Evolutionary conservation across 352 stramenopile species (phyloP).

Genomic region (Achlya hypogyna): DNA sequence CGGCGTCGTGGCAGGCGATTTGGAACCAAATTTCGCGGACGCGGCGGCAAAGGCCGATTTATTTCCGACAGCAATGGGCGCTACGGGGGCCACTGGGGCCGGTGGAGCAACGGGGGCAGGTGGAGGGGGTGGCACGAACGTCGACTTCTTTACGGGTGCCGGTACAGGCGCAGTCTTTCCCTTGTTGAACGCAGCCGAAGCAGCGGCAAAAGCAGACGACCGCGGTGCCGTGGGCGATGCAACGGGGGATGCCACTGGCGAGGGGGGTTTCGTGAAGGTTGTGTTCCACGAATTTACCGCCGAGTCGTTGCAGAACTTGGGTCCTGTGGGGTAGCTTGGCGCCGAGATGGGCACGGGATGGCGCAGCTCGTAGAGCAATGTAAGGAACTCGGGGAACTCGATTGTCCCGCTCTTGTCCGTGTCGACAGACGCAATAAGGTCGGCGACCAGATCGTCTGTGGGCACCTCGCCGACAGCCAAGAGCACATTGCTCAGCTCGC

Average conservation of each 20-base stretch:
- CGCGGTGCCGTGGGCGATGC: constrained; percentile 17
- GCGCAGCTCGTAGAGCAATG: constrained; percentile 62
- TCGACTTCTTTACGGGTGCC: background rate
- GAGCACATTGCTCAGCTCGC: constrained; percentile 50
- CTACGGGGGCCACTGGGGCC: constrained; percentile 23
- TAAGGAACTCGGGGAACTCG: constrained; percentile 76
- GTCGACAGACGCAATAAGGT: constrained; percentile 60
- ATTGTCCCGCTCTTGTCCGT: constrained; percentile 37
- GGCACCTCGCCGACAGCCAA: constrained; percentile 75
- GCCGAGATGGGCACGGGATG: constrained; percentile 40
- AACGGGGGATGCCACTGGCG: constrained; percentile 27
- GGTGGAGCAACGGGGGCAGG: background rate
- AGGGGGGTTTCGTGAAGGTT: constrained; percentile 32
- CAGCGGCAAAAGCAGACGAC: constrained; percentile 6
- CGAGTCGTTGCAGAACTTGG: constrained; percentile 12
- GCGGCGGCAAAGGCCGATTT: constrained; percentile 9
- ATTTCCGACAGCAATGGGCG: background rate
- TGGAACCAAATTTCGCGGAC: constrained; percentile 11
- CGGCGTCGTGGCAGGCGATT: background rate
- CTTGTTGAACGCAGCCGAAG: constrained; percentile 16
- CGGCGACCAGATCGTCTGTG: constrained; percentile 40
- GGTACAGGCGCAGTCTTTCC: constrained; percentile 3
- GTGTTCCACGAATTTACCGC: constrained; percentile 14
- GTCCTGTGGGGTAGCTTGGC: constrained; percentile 12
- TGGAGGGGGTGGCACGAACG: background rate